A percentile compares a stretch with the other conserved stretches of the same genome.
Conservation (phyloP, 2,329 filamentous ascomycete genomes). For the Davidsoniella virescens region DNA sequence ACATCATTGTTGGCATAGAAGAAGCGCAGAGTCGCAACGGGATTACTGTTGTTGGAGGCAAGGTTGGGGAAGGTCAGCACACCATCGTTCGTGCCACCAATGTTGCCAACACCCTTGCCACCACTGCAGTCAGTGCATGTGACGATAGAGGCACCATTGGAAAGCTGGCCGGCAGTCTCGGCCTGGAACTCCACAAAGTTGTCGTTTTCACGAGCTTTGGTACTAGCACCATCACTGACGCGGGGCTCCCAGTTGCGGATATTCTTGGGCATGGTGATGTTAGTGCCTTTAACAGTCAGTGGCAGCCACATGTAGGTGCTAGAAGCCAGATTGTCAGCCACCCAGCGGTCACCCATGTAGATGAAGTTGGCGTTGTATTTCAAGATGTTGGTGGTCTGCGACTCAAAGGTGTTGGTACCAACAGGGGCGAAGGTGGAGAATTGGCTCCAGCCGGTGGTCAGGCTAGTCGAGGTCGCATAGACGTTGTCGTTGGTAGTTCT, state of each 20-base stretch:
- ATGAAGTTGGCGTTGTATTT: constrained; percentile 27
- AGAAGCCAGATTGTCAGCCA: constrained; percentile 38
- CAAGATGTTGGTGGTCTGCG: constrained; percentile 45
- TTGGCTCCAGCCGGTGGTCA: constrained; percentile 43
- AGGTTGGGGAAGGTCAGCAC: constrained; percentile 32
- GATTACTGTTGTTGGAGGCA: constrained; percentile 26
- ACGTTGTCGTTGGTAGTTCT: constrained; percentile 50
- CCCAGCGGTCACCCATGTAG: constrained; percentile 55
- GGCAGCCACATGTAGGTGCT: constrained; percentile 52
- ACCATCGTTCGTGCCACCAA: constrained; percentile 32
- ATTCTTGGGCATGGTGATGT: constrained; percentile 33
- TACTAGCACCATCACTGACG: too few species aligned
- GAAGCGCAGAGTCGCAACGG: constrained; percentile 36
- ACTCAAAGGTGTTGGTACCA: constrained; percentile 40
- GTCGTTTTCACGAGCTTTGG: too few species aligned
- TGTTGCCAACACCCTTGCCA: constrained; percentile 33
- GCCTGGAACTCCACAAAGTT: too few species aligned
- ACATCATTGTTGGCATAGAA: constrained; percentile 40
- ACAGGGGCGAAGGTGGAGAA: constrained; percentile 42
- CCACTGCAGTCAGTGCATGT: constrained; percentile 37
- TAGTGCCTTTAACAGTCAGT: constrained; percentile 32
- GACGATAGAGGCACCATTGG: constrained; percentile 27
- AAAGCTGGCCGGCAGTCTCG: too few species aligned
- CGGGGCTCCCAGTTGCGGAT: too few species aligned
- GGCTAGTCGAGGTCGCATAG: constrained; percentile 40